Evolutionary conservation across 1,284 basidiomycete species (phyloP), one percentile per base, ranked within the genome.

Genomic region (Sphagnurus paluster): DNA sequence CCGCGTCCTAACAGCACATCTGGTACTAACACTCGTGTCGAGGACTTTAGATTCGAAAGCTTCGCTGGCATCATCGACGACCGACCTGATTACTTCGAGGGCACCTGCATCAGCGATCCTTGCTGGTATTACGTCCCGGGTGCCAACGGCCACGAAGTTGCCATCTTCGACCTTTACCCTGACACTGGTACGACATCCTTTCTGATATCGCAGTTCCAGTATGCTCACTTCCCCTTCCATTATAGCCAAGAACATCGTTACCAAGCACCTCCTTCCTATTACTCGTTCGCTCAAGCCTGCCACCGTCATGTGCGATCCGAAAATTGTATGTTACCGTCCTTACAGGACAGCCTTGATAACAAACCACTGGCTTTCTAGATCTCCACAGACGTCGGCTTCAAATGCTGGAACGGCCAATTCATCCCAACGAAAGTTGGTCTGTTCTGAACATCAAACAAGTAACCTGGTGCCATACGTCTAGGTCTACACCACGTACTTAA

Each of bases 111-210:
- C 16, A 71, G 59, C 16, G 74, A 81, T 57, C 80, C 79, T 2
- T 82, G 79, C 62, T 83, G 79, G 79, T 79, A 80, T 55, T 62
- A 56, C 36, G 78, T 83, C 0, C 51, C 68, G 1, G 70, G 69
- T 28, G 76, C 79, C 9, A 82, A 79, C 0, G 79, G 79, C 29
- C 78, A 74, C 50, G 80, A 84, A 60, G 77, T 79, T 23, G 68
- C 68, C 11, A 81, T 83, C 36, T 69, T 82, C 34, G 80, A 82
- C 56, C 58, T 82, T 13, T 79, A 81, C 50, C 74, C 74, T 0
- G 61, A 67, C 17, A 81, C 79, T 4, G 70, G 78, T 79, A 39
- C 16, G 62, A n/a, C n/a, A n/a, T n/a, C n/a, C n/a, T n/a, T n/a
- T 24, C 13, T 33, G 34, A 14, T 58, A 40, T 21, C 20, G 28